These are phyloP conservation scores for Cyberlindnera lachancei DNA, from an alignment of 805 yeast species.

Conservation along the genomic window DNA sequence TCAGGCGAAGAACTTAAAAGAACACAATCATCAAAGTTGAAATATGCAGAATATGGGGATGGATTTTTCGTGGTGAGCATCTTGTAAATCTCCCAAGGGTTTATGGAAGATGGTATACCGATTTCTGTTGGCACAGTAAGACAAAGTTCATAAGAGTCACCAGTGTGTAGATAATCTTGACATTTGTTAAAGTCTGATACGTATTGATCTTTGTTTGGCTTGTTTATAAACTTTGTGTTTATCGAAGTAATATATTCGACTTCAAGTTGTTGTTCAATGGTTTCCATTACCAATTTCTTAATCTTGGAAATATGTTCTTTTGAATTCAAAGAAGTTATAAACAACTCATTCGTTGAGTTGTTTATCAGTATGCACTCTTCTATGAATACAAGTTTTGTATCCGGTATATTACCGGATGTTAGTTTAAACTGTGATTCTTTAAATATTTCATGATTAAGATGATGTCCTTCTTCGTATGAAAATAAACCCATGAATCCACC, in stretches of 20 bases:
- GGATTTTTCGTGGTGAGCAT: conserved; percentile 69
- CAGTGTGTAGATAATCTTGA: conserved; percentile 60
- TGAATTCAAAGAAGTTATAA: conserved; percentile 40
- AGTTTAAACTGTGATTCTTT: conserved; percentile 35
- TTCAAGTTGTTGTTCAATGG: background rate
- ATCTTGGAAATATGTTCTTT: conserved; percentile 12
- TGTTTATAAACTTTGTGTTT: conserved; percentile 20
- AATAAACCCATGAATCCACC: conserved; percentile 90
- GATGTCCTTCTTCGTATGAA: conserved; percentile 82
- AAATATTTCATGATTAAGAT: conserved; percentile 21
- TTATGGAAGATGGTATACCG: conserved; percentile 37
- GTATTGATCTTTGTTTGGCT: conserved; percentile 52
- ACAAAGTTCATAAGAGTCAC: conserved; percentile 93
- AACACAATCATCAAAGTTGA: conserved; percentile 53
- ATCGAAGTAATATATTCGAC: background rate
- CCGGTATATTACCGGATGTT: conserved; percentile 43
- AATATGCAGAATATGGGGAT: conserved; percentile 83
- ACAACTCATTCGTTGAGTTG: conserved; percentile 36
- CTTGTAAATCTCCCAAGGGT: conserved; percentile 78
- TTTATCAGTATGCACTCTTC: conserved; percentile 57
- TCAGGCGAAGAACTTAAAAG: conserved; percentile 92
- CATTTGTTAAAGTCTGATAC: conserved; percentile 48
- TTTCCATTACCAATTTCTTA: conserved; percentile 10
- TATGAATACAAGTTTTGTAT: conserved; percentile 64
- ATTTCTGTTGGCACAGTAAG: conserved; percentile 70